Conservation (phyloP, 768 basidiomycete genomes). For the Tephrocybe sp. region DNA sequence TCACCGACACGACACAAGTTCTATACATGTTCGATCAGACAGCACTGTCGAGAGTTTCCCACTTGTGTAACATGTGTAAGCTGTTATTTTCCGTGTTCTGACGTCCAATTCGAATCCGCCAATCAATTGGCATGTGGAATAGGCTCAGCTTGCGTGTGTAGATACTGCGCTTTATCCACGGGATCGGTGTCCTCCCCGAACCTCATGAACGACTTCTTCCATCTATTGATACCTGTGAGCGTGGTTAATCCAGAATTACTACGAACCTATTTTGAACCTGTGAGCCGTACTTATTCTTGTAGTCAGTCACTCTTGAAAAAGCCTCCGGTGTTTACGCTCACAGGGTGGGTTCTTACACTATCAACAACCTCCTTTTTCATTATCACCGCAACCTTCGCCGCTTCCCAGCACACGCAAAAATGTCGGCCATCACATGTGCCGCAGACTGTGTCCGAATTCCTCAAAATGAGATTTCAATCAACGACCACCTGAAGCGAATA, state of each 20-base stretch:
- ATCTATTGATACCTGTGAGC: not conserved
- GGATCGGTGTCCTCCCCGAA: too few species aligned
- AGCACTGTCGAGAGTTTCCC: too few species aligned
- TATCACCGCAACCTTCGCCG: not conserved
- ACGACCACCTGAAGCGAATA: too few species aligned
- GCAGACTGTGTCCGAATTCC: not conserved
- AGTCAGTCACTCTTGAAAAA: not conserved
- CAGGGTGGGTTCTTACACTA: not conserved
- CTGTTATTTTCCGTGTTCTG: too few species aligned
- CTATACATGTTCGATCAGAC: too few species aligned
- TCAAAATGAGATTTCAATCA: not conserved
- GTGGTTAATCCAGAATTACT: not conserved
- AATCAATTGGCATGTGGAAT: conserved; percentile 2
- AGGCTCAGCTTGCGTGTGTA: not conserved
- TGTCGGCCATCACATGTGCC: not conserved
- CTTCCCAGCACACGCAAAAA: not conserved
- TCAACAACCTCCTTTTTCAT: not conserved
- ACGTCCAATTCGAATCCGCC: too few species aligned
- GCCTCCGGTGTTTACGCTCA: not conserved
- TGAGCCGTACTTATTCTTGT: not conserved
- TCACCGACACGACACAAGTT: too few species aligned
- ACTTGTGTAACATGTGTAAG: too few species aligned
- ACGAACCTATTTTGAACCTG: not conserved
- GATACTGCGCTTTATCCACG: not conserved
- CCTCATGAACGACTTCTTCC: not conserved